Evolutionary conservation across 345 rosid genomes (phyloP), one percentile per base, ranked within the genome.

Genomic region (Salix dunnii): DNA sequence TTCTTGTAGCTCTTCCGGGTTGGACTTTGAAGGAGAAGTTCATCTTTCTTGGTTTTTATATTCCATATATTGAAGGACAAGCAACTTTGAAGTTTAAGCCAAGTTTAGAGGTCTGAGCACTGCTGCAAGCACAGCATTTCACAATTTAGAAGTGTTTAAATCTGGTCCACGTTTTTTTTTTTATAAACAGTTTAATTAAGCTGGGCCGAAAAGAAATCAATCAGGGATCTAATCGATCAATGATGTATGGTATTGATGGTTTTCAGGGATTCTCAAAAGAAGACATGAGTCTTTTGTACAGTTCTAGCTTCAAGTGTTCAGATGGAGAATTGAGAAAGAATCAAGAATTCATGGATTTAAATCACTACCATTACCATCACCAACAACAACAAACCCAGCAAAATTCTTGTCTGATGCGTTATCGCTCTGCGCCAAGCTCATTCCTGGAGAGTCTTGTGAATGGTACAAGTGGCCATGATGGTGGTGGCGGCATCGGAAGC

Each of bases 361-460:
- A 70, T 78, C 78, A 60, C 70, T 72, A 70, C 55, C 38, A 33
- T 48, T 74, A 77, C 6, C 72, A 75, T 36, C 84, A 77, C 27
- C 72, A 63, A 36, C 79, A 86, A 1, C 75, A 81, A 0, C 75
- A 81, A 17, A 77, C 42, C 62, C 84, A 76, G 73, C 82, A 79
- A 33, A 76, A 72, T 69, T 80, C 86, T 28, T 79, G 82, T 30
- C 80, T 80, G 46, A 71, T 23, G 73, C 80, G 88, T 46, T 80
- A 82, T 55, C 84, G 80, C 5, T 89, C 92, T 3, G 86, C 86
- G 1, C 90, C 90, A 51, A 79, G 84, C 78, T 83, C 88, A 68
- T 79, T 85, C 76, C 28, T 85, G 35, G 89, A 80, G 21, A 76
- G 71, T 78, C 82, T 80, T 63, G 71, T 60, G 58, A 76, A 73